These are phyloP conservation scores for Castanopsis chinensis DNA, from an alignment of 306 rosid species.

Conservation along the genomic window DNA sequence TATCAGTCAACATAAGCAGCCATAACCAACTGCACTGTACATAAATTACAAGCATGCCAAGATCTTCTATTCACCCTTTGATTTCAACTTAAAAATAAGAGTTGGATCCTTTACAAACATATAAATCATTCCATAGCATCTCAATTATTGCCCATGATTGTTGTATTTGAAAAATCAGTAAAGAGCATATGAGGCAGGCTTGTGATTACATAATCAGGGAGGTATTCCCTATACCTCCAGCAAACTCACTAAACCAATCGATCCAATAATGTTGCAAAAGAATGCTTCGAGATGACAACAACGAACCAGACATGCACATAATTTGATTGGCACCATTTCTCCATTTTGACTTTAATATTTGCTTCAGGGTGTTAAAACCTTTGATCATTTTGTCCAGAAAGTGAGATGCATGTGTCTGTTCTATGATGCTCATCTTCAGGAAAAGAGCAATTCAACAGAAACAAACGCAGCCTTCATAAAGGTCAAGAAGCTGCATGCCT, in stretches of 20 bases:
- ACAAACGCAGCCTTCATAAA: constrained; percentile 8
- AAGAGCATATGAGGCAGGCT: constrained; percentile 36
- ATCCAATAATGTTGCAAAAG: constrained; percentile 47
- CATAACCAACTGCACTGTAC: constrained; percentile 52
- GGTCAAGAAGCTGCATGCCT: constrained; percentile 41
- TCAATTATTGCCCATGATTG: constrained; percentile 34
- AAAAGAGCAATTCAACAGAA: constrained; percentile 21
- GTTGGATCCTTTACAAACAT: constrained; percentile 53
- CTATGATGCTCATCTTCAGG: constrained; percentile 33
- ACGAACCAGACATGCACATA: constrained; percentile 45
- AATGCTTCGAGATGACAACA: constrained; percentile 51
- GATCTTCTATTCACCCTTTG: constrained; percentile 37
- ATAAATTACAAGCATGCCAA: constrained; percentile 50
- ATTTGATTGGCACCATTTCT: constrained; percentile 37
- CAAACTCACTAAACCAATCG: constrained; percentile 39
- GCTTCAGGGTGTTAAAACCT: constrained; percentile 23
- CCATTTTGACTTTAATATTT: constrained; percentile 17
- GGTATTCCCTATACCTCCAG: constrained; percentile 23
- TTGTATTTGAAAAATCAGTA: constrained; percentile 35
- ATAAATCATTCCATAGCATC: constrained; percentile 33
- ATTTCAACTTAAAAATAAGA: constrained; percentile 35
- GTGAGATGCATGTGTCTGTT: constrained; percentile 37
- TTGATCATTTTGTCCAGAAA: constrained; percentile 34
- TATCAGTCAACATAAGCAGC: constrained; percentile 30
- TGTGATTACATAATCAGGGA: constrained; percentile 24